Evolutionary conservation across 768 basidiomycete genomes (phyloP).

Genomic region (Artomyces pyxidatus): DNA sequence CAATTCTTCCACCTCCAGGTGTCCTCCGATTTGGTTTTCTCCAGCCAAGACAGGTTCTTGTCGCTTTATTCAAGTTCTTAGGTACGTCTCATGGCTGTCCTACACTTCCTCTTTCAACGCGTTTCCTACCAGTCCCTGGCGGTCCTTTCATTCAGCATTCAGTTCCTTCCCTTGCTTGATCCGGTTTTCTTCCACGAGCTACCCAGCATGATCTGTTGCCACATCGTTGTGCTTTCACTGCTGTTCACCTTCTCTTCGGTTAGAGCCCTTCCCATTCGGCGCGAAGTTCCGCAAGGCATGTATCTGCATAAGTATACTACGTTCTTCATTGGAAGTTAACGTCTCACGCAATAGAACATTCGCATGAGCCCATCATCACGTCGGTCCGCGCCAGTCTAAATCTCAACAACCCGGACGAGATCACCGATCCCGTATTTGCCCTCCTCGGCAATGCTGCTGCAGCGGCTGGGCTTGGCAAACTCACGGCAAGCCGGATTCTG

Average conservation of each 20-base stretch:
- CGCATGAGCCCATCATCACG: conserved; percentile 48
- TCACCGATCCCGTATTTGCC: conserved; percentile 55
- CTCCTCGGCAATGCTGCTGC: no score
- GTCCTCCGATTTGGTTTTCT: no score
- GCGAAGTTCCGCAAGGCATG: conserved; percentile 62
- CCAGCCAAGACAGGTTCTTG: neutral
- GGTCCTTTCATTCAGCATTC: neutral
- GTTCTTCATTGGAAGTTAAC: neutral
- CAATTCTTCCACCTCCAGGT: no score
- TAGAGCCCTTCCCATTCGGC: conserved; percentile 38
- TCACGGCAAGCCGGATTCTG: conserved; percentile 32
- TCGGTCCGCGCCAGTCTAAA: conserved; percentile 37
- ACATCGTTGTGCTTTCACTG: no score
- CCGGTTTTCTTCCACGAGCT: neutral
- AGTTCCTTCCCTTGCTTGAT: neutral
- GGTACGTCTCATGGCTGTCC: neutral
- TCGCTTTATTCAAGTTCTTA: neutral
- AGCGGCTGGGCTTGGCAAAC: conserved; percentile 40
- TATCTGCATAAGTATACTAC: neutral
- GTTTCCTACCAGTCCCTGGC: neutral
- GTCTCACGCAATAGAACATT: conserved; percentile 40
- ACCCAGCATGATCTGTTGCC: no score
- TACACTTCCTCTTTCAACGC: neutral
- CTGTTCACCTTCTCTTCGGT: conserved; percentile 27
- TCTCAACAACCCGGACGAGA: conserved; percentile 50